These are phyloP conservation scores for Penicillium thymicola DNA, from an alignment of 2,329 filamentous ascomycete genomes.

Conservation along the genomic window DNA sequence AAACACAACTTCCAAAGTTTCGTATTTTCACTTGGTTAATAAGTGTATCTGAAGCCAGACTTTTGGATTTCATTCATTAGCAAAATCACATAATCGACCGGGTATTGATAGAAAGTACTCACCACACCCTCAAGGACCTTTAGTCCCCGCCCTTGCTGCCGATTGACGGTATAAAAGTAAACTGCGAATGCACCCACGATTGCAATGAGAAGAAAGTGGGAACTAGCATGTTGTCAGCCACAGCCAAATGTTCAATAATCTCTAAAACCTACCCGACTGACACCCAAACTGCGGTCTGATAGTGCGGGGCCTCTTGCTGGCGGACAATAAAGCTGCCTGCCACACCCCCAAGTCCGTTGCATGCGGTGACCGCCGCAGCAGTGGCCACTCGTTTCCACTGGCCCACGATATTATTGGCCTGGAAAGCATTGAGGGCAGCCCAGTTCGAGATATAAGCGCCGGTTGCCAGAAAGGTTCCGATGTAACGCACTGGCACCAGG, in stretches of 20 bases:
- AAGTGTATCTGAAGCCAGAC: constrained; percentile 36
- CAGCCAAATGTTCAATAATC: neutral
- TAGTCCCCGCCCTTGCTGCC: constrained; percentile 46
- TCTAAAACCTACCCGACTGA: constrained; percentile 51
- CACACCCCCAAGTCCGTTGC: constrained; percentile 62
- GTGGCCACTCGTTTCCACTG: constrained; percentile 65
- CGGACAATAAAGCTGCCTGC: constrained; percentile 65
- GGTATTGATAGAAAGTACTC: constrained; percentile 10
- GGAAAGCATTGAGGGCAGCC: constrained; percentile 63
- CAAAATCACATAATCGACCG: neutral
- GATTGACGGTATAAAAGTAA: constrained; percentile 55
- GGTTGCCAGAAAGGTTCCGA: constrained; percentile 64
- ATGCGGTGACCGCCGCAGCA: constrained; percentile 58
- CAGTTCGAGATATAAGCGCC: constrained; percentile 68
- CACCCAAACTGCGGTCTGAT: constrained; percentile 65
- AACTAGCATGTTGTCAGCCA: constrained; percentile 32
- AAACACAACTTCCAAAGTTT: neutral
- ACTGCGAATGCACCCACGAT: constrained; percentile 52
- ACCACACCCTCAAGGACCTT: constrained; percentile 50
- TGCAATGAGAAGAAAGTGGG: constrained; percentile 57
- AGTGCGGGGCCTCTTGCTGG: constrained; percentile 59
- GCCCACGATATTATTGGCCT: constrained; percentile 61
- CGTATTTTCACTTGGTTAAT: constrained; percentile 17
- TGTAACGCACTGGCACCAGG: constrained; percentile 60
- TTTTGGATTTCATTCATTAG: constrained; percentile 11